Percentiles rank a stretch among this genome's conserved stretches.
These are phyloP conservation scores for Calonectria henricotiae DNA, from an alignment of 2,329 filamentous ascomycete genomes.

Conservation along the genomic window DNA sequence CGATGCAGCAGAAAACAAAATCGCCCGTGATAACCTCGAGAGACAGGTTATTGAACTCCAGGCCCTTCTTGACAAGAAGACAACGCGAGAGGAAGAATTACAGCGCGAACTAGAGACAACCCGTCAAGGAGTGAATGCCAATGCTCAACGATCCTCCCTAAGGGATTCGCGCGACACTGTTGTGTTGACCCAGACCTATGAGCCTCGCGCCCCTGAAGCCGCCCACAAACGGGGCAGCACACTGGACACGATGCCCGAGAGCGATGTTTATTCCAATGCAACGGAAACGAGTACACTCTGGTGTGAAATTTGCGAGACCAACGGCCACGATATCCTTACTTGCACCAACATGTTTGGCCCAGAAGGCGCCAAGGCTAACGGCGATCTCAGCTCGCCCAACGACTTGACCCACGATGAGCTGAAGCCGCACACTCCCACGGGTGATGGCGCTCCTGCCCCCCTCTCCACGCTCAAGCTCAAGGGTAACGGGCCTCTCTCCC, in stretches of 20 bases:
- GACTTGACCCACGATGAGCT: conserved; percentile 58
- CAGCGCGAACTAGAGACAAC: conserved; percentile 84
- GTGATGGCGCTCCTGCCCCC: conserved; percentile 70
- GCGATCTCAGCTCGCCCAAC: conserved; percentile 56
- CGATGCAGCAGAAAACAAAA: conserved; percentile 55
- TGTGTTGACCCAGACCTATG: conserved; percentile 69
- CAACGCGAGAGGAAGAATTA: conserved; percentile 84
- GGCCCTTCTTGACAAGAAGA: conserved; percentile 80
- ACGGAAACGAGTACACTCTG: conserved; percentile 84
- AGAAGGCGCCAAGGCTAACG: conserved; percentile 58
- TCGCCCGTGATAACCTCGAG: conserved; percentile 78
- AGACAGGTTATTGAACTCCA: conserved; percentile 86
- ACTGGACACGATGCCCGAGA: conserved; percentile 80
- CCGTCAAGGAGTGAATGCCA: conserved; percentile 62
- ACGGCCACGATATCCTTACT: conserved; percentile 93
- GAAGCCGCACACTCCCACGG: conserved; percentile 61
- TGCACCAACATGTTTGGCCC: conserved; percentile 90
- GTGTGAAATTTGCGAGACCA: conserved; percentile 96
- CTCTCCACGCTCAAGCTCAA: conserved; percentile 69
- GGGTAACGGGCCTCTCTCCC: conserved; percentile 58
- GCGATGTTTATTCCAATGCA: conserved; percentile 78
- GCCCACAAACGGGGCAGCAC: conserved; percentile 66
- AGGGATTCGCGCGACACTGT: conserved; percentile 80
- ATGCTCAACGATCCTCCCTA: conserved; percentile 68
- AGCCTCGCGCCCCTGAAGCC: conserved; percentile 63